Evolutionary conservation across 805 yeast genomes (phyloP).

Genomic region (Saccharomycopsis sp.): DNA sequence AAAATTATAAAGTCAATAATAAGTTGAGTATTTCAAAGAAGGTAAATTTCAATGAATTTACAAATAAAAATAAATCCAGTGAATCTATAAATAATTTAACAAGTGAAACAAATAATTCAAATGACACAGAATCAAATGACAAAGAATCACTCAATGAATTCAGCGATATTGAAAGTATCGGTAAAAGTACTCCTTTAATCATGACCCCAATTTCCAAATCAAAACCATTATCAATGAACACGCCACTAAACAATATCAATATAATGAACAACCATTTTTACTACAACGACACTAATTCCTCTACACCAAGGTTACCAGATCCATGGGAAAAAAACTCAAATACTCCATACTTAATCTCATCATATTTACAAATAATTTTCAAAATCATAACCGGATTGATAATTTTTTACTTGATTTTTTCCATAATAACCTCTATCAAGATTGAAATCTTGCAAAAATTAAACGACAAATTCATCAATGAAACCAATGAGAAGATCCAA

Average conservation of each 20-base stretch:
- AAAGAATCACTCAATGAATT: not conserved
- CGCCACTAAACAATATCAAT: constrained; percentile 5
- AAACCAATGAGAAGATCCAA: constrained; percentile 39
- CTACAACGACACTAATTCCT: not conserved
- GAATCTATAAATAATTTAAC: too few relatives aligned
- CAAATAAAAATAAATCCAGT: not conserved
- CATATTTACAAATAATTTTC: constrained; percentile 48
- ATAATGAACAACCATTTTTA: not conserved
- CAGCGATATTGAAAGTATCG: not conserved
- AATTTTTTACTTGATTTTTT: constrained; percentile 33
- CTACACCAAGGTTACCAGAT: constrained; percentile 4
- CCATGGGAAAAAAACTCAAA: constrained; percentile 13
- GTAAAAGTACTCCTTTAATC: not conserved
- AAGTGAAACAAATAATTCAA: too few relatives aligned
- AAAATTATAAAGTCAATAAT: not conserved
- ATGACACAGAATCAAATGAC: not conserved
- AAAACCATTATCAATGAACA: constrained; percentile 7
- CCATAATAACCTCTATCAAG: constrained; percentile 38
- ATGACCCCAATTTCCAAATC: not conserved
- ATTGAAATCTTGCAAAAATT: constrained; percentile 44
- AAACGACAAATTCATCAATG: constrained; percentile 34
- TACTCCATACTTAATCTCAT: constrained; percentile 43
- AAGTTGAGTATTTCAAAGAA: not conserved
- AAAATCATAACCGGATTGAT: constrained; percentile 39
- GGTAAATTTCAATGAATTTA: not conserved